Percentiles rank a stretch among this genome's conserved stretches.
Conservation (phyloP, 495 filamentous ascomycete species). For the Letharia lupina region DNA sequence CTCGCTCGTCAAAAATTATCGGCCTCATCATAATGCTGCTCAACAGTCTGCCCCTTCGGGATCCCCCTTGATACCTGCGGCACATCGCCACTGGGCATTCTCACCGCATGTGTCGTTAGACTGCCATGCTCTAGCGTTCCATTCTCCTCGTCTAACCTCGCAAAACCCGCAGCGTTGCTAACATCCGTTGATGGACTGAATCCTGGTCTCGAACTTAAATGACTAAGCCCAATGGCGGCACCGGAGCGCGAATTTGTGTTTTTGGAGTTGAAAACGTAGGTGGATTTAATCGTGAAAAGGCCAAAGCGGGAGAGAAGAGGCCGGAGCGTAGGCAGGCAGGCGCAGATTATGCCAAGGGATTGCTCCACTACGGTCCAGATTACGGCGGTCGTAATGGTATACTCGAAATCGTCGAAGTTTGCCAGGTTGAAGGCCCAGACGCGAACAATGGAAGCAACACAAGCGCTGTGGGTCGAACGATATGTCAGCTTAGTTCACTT, state of each 20-base stretch:
- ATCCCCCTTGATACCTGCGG: background rate
- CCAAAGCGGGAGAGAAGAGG: conserved; percentile 40
- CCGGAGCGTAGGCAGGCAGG: conserved; percentile 49
- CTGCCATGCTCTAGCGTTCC: background rate
- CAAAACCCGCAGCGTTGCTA: background rate
- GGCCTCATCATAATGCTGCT: background rate
- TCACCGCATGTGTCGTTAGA: background rate
- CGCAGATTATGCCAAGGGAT: conserved; percentile 48
- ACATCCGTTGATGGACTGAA: background rate
- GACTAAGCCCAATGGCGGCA: background rate
- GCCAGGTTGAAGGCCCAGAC: conserved; percentile 52
- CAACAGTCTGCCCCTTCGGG: background rate
- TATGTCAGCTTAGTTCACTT: background rate
- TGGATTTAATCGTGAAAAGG: conserved; percentile 25
- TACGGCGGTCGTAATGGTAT: conserved; percentile 43
- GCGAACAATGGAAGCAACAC: conserved; percentile 42
- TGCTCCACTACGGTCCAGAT: conserved; percentile 54
- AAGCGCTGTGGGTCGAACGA: conserved; percentile 28
- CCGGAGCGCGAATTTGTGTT: background rate
- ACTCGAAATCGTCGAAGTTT: conserved; percentile 37
- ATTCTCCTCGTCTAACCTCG: background rate
- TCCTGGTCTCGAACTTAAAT: background rate
- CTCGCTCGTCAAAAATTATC: background rate
- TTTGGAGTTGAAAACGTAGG: conserved; percentile 22
- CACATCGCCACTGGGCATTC: background rate